Base-by-base conservation (phyloP, 495 filamentous ascomycete genomes). In the Trichoderma parareesei region DNA sequence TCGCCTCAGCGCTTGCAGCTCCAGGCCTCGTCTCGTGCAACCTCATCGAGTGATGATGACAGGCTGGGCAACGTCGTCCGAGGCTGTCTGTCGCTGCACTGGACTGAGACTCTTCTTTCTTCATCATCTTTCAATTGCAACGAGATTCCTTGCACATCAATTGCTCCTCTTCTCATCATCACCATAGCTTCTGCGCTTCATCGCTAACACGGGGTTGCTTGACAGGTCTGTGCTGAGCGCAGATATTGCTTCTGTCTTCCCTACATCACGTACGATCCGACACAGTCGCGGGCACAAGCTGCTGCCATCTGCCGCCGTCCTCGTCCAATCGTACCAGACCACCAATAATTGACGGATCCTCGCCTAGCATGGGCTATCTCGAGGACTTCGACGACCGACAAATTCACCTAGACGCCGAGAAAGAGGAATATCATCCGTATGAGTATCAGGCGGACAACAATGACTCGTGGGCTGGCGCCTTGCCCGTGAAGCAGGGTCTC, bases 401-500 rank as follows among this genome's bases (percentile, higher is more conserved):
- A 70, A 76, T 70, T 68, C 76, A 81, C 57, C 69, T 78, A 65
- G 81, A 84, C 59, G 79, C 82, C 62, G 78, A 81, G 70, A 76
- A 77, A 60, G 76, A 82, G 62, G 68, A 74, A 68, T 84, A 83
- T 69, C 76, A 81, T 74, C 81, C 77, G 38, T 97, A 91, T 81
- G 84, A 90, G 69, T 97, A 97, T 77, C 88, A 97, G 75, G 85
- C 84, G 18, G 87, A 91, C 44, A 90, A 94, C 75, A 91, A 97
- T 73, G 82, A 82, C 69, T 97, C 95, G 74, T 99, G 94, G 94
- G 94, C 94, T 63, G 90, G 92, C 69, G 87, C 93, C 73, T 83
- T 99, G 69, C 94, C 94, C 66, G 86, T 96, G 82, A 93, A 93
- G 84, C 95, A 98, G 87, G 94, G 93, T 78, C 86, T 99, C 41